Conservation (phyloP, 306 rosid genomes). For the Sphenostylis stenocarpa region DNA sequence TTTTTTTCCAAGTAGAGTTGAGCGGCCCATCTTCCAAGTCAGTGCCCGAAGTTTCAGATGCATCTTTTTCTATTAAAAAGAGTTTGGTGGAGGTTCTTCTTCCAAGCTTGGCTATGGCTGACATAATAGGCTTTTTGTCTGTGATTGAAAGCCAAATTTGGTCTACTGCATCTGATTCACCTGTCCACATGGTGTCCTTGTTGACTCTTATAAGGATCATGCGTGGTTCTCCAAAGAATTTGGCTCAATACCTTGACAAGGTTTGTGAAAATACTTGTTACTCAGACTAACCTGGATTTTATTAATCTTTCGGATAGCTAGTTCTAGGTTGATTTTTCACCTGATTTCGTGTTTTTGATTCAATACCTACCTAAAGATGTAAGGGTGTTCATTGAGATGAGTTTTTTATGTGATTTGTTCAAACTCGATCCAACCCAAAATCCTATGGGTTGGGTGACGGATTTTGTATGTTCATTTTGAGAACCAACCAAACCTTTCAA, state of each 20-base stretch:
- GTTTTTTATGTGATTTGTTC: too few relatives aligned
- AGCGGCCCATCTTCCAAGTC: conserved; percentile 65
- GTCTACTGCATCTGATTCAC: conserved; percentile 99
- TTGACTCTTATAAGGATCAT: conserved; percentile 85
- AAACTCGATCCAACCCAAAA: too few relatives aligned
- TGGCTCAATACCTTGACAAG: conserved; percentile 92
- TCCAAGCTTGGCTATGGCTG: conserved; percentile 95
- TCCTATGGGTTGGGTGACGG: too few relatives aligned
- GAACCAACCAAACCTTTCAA: too few relatives aligned
- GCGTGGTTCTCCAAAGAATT: conserved; percentile 79
- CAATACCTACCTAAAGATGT: background rate
- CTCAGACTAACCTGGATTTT: conserved; percentile 21
- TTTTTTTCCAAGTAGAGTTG: conserved; percentile 90
- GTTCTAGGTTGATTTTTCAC: conserved; percentile 24
- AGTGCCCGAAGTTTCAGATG: conserved; percentile 47
- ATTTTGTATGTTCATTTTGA: too few relatives aligned
- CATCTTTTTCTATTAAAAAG: conserved; percentile 63
- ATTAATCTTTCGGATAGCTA: conserved; percentile 10
- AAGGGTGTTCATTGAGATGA: too few relatives aligned
- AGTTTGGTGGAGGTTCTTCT: conserved; percentile 88
- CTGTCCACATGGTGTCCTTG: conserved; percentile 84
- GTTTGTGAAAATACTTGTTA: conserved; percentile 53
- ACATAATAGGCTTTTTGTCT: conserved; percentile 69
- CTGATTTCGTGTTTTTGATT: conserved; percentile 14
- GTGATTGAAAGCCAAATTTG: conserved; percentile 91